Evolutionary conservation across 2,329 filamentous ascomycete genomes (phyloP).

Genomic region (Botrytis fragariae): DNA sequence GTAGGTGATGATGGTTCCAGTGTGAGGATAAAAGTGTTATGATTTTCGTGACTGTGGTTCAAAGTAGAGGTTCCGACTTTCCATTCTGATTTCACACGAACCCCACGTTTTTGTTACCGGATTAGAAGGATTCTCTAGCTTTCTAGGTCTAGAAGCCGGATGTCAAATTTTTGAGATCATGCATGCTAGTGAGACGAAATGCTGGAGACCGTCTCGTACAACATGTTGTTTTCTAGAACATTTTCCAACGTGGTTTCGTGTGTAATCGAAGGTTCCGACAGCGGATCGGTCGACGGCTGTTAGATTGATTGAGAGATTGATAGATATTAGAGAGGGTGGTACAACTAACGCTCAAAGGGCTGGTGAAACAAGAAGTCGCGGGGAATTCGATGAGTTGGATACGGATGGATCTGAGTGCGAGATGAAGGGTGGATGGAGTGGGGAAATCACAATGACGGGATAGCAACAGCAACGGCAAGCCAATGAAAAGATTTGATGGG

Average conservation of each 20-base stretch:
- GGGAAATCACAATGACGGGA: not conserved
- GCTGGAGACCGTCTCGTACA: not conserved
- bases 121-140: not conserved
- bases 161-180: not conserved
- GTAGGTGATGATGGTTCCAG: not conserved
- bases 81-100: not conserved
- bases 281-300: not conserved
- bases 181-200: not conserved
- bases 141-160: not conserved
- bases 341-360: not conserved
- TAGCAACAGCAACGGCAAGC: not conserved
- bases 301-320: not conserved
- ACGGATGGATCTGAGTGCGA: not conserved
- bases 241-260: not conserved
- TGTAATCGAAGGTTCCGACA: constrained; percentile 8
- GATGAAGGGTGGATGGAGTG: constrained; percentile 2
- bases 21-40: not conserved
- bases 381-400: not conserved
- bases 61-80: not conserved
- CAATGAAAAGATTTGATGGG: not conserved
- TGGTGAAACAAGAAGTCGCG: constrained; percentile 8
- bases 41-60: not conserved
- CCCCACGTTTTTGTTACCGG: not conserved
- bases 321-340: not conserved
- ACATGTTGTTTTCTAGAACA: constrained; percentile 7